These are phyloP conservation scores for Fraxinus baroniana DNA, from an alignment of 305 asterid species.

Conservation along the genomic window DNA sequence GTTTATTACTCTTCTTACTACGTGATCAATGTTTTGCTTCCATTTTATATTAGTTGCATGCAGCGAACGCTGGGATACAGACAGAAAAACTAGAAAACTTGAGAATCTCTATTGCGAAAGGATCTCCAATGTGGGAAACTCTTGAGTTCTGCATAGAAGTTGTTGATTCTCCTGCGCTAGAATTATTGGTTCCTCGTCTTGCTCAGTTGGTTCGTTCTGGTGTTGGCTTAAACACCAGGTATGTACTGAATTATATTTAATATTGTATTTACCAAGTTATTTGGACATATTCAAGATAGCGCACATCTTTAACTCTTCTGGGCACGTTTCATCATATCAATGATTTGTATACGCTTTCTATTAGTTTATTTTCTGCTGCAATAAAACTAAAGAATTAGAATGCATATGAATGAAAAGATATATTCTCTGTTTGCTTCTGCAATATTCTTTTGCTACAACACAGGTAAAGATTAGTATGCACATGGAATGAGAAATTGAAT, in stretches of 20 bases:
- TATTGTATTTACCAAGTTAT: neutral
- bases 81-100: constrained; percentile 90
- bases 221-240: constrained; percentile 97
- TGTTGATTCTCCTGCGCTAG: constrained; percentile 77
- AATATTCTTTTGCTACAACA: constrained; percentile 3
- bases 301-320: constrained; percentile 7
- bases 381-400: neutral
- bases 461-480: neutral
- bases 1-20: constrained; percentile 9
- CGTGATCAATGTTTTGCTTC: constrained; percentile 21
- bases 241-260: constrained; percentile 6
- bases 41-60: constrained; percentile 63
- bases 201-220: constrained; percentile 81
- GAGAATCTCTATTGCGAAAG: constrained; percentile 87
- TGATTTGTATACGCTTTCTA: neutral
- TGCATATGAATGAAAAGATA: neutral
- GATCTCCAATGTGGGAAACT: constrained; percentile 99
- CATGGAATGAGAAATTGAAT: neutral
- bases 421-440: neutral
- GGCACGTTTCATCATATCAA: neutral
- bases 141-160: constrained; percentile 91
- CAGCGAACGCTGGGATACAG: constrained; percentile 90
- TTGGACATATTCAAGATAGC: constrained; percentile 8
- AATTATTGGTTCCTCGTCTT: constrained; percentile 84
- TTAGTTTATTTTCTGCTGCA: neutral